Conservation (phyloP, 2,329 filamentous ascomycete genomes). For the Setomelanomma holmii region DNA sequence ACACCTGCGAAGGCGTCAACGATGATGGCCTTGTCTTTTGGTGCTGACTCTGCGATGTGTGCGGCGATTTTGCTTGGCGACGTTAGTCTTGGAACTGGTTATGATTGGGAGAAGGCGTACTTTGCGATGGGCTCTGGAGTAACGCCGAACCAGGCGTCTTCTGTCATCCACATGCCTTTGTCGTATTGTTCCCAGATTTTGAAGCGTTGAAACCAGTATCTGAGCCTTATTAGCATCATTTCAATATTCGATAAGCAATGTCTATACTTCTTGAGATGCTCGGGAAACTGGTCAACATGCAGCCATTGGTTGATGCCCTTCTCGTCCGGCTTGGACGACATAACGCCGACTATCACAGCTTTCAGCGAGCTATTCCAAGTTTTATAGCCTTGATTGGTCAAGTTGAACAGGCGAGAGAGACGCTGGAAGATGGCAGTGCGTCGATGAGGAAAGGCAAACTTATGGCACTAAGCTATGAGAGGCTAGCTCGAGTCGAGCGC, state of each 20-base stretch:
- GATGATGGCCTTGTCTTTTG: conserved; percentile 67
- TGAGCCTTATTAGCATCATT: conserved; percentile 50
- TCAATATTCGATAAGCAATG: too few species aligned
- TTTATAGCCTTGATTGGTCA: too few species aligned
- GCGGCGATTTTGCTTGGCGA: conserved; percentile 70
- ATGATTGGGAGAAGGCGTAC: conserved; percentile 53
- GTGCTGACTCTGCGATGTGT: conserved; percentile 68
- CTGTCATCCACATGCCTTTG: conserved; percentile 86
- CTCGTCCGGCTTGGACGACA: conserved; percentile 24
- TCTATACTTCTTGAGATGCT: conserved; percentile 88
- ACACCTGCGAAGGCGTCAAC: conserved; percentile 92
- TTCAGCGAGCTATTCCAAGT: not conserved
- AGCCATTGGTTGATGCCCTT: conserved; percentile 72
- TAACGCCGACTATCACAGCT: not conserved
- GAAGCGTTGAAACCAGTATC: conserved; percentile 90
- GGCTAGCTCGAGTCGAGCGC: conserved; percentile 10
- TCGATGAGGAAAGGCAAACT: conserved; percentile 8
- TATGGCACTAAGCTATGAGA: conserved; percentile 1
- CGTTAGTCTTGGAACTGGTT: conserved; percentile 11
- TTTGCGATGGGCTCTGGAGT: conserved; percentile 90
- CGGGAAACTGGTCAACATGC: conserved; percentile 73
- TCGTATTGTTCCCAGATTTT: conserved; percentile 89
- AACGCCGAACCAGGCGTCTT: conserved; percentile 95
- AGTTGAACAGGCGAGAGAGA: not conserved
- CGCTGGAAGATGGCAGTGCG: not conserved